Evolutionary conservation across 768 basidiomycete species (phyloP).

Genomic region (Pleurotus platypus): DNA sequence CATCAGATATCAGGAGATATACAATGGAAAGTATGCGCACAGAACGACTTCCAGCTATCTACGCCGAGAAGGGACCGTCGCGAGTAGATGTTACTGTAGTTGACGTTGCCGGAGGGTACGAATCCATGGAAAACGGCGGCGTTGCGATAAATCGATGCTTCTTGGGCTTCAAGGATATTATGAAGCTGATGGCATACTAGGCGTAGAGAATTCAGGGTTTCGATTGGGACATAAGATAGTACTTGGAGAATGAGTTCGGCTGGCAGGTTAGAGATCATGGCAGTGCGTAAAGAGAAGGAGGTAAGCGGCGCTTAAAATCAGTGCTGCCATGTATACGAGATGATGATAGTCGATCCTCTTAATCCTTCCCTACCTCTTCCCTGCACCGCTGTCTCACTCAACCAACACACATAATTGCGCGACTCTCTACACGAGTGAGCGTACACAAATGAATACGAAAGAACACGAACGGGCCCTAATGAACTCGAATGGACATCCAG

Average conservation of each 20-base stretch:
- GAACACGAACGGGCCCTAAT: no score
- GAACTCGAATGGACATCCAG: no score
- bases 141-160: slow-evolving; percentile 51
- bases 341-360: no score
- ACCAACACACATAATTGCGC: no score
- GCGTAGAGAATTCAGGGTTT: slow-evolving; percentile 31
- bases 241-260: slow-evolving; percentile 51
- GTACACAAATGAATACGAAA: no score
- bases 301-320: no score
- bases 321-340: no score
- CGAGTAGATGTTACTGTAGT: slow-evolving; percentile 24
- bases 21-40: slow-evolving; percentile 33
- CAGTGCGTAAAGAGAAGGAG: background rate
- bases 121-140: slow-evolving; percentile 47
- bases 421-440: no score
- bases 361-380: no score
- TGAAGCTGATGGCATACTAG: slow-evolving; percentile 43
- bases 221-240: slow-evolving; percentile 46
- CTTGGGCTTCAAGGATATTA: slow-evolving; percentile 42
- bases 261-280: slow-evolving; percentile 45
- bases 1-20: background rate
- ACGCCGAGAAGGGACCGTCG: slow-evolving; percentile 34
- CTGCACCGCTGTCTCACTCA: no score
- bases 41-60: slow-evolving; percentile 55
- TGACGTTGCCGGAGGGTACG: no score